Evolutionary conservation across 2,329 filamentous ascomycete genomes (phyloP).

Genomic region (Aspergillus proliferans): DNA sequence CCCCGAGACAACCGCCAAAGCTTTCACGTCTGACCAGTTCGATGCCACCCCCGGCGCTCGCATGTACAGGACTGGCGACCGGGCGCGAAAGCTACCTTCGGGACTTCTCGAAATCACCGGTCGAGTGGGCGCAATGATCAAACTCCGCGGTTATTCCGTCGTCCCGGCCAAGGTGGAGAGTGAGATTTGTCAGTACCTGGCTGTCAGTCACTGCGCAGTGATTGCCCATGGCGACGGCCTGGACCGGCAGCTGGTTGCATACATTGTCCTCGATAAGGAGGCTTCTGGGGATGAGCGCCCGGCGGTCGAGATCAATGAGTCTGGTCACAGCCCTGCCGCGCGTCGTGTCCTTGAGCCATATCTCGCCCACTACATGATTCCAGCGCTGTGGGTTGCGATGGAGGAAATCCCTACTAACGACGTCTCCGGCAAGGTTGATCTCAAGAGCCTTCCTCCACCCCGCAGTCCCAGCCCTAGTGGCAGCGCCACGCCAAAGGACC

Average conservation of each 20-base stretch:
- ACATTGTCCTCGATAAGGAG: constrained; percentile 64
- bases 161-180: constrained; percentile 72
- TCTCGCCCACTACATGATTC: constrained; percentile 79
- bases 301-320: constrained; percentile 59
- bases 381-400: constrained; percentile 68
- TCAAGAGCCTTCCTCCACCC: constrained; percentile 64
- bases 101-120: constrained; percentile 70
- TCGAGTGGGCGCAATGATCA: constrained; percentile 73
- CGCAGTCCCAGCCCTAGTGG: constrained; percentile 44
- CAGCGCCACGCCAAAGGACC: constrained; percentile 43
- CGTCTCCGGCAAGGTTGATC: constrained; percentile 72
- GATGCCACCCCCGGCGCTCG: constrained; percentile 53
- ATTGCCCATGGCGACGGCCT: constrained; percentile 69
- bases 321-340: constrained; percentile 64
- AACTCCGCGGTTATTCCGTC: constrained; percentile 70
- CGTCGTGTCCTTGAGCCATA: constrained; percentile 59
- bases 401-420: constrained; percentile 66
- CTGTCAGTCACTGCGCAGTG: constrained; percentile 66
- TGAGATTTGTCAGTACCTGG: constrained; percentile 62
- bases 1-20: constrained; percentile 69
- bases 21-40: constrained; percentile 64
- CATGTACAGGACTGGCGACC: constrained; percentile 71
- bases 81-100: constrained; percentile 60
- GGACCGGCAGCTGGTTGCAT: constrained; percentile 69
- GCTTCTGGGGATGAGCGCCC: constrained; percentile 48